phyloP scores from a whole-genome alignment of 2,329 filamentous ascomycete genomes.

The Neurospora sp. region DNA sequence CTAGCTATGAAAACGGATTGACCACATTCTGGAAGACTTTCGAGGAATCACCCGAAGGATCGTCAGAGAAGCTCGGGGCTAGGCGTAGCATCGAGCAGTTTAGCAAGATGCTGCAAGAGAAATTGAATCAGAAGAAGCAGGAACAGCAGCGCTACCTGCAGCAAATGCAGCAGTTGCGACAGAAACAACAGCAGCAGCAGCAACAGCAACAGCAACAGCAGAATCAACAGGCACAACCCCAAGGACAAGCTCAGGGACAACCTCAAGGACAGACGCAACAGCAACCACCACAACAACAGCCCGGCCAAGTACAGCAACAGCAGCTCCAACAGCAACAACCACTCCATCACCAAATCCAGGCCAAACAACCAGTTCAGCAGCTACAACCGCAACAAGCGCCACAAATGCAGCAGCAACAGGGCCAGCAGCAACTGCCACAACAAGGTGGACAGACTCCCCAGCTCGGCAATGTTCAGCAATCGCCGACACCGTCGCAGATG shows the following conservation, averaged over 20 bases:
- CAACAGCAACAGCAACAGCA: slow-evolving; percentile 21
- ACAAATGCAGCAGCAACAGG: slow-evolving; percentile 10
- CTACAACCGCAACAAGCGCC: slow-evolving; percentile 10
- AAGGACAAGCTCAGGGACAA: slow-evolving; percentile 11
- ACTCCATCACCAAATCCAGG: slow-evolving; percentile 3
- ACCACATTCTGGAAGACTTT: slow-evolving; percentile 43
- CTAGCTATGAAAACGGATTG: slow-evolving; percentile 50
- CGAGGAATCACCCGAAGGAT: slow-evolving; percentile 37
- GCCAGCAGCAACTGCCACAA: slow-evolving; percentile 7
- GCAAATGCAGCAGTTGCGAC: slow-evolving; percentile 24
- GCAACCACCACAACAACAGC: slow-evolving; percentile 11
- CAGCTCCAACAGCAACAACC: slow-evolving; percentile 5
- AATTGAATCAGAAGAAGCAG: slow-evolving; percentile 31
- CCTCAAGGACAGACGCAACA: slow-evolving; percentile 13
- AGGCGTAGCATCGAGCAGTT: slow-evolving; percentile 52
- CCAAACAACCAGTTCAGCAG: slow-evolving; percentile 11
- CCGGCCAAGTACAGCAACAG: slow-evolving; percentile 4
- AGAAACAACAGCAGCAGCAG: slow-evolving; percentile 19
- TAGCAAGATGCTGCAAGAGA: slow-evolving; percentile 44
- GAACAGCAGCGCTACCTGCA: slow-evolving; percentile 18
- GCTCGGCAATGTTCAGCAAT: not conserved
- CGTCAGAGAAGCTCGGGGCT: slow-evolving; percentile 38
- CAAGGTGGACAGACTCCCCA: not conserved
- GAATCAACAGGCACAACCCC: slow-evolving; percentile 8
- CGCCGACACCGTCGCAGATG: not conserved